Conservation (phyloP, 352 stramenopile species). For the Thraustochytrium striatum region DNA sequence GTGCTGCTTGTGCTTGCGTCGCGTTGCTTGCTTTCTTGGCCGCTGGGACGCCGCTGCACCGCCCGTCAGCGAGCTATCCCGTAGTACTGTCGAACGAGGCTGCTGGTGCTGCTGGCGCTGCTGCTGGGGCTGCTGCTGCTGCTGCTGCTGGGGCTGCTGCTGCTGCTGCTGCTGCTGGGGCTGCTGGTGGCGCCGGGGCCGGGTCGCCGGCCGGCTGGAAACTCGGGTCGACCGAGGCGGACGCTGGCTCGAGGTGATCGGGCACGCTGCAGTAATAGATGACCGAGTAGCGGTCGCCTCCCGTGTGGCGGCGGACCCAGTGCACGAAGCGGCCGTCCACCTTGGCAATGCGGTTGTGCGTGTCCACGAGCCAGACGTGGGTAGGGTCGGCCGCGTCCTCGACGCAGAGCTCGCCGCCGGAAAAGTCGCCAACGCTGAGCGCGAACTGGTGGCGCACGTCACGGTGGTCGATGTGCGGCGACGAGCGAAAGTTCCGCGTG, state of each 20-base stretch:
- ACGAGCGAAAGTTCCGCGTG: conserved; percentile 51
- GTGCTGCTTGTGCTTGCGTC: no score
- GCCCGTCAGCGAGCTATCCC: no score
- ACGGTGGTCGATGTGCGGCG: conserved; percentile 51
- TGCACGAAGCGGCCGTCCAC: conserved; percentile 49
- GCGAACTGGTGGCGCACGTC: conserved; percentile 51
- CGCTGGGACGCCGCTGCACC: no score
- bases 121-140: no score
- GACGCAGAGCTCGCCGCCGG: conserved; percentile 48
- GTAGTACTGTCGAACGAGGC: no score
- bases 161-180: no score
- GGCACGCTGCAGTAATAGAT: conserved; percentile 38
- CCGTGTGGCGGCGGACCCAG: conserved; percentile 43
- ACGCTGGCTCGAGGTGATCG: neutral
- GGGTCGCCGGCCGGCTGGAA: neutral
- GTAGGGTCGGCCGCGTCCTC: conserved; percentile 15
- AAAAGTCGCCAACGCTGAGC: conserved; percentile 48
- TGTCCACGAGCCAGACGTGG: conserved; percentile 41
- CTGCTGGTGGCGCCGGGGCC: neutral
- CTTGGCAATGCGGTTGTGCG: conserved; percentile 39
- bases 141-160: no score
- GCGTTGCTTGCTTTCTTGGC: no score
- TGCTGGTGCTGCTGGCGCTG: neutral
- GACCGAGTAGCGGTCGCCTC: conserved; percentile 50
- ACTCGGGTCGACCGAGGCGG: neutral